These are phyloP conservation scores for Cladosporium colombiae DNA, from an alignment of 2,329 filamentous ascomycete genomes.

Conservation along the genomic window DNA sequence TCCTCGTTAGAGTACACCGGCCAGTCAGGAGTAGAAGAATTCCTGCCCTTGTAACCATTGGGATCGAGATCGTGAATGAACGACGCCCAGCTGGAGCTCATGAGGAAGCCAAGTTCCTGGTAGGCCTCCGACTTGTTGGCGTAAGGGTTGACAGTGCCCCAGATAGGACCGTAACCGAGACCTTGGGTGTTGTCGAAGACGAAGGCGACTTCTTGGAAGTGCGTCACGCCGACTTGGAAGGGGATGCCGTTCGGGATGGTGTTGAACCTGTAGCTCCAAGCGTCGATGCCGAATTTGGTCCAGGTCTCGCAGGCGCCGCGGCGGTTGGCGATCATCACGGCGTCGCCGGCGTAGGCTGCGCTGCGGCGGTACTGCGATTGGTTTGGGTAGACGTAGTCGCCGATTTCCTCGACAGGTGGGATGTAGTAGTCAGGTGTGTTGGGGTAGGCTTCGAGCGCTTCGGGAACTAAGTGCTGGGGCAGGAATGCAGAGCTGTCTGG, in stretches of 20 bases:
- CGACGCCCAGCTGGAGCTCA: slow-evolving; percentile 48
- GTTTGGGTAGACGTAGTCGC: slow-evolving; percentile 40
- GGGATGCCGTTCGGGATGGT: slow-evolving; percentile 51
- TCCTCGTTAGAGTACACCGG: slow-evolving; percentile 41
- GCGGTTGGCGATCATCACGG: slow-evolving; percentile 57
- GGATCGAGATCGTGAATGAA: slow-evolving; percentile 48
- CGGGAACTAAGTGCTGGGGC: slow-evolving; percentile 31
- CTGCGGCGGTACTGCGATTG: slow-evolving; percentile 56
- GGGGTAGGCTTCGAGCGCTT: slow-evolving; percentile 54
- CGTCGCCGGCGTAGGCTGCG: slow-evolving; percentile 58
- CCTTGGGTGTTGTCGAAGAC: slow-evolving; percentile 50
- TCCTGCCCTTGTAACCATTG: slow-evolving; percentile 34
- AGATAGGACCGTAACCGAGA: slow-evolving; percentile 41
- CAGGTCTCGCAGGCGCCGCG: slow-evolving; percentile 56
- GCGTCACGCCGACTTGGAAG: slow-evolving; percentile 49
- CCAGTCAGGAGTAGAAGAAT: slow-evolving; percentile 37
- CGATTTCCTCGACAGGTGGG: slow-evolving; percentile 42
- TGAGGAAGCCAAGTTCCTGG: slow-evolving; percentile 43
- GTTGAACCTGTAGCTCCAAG: slow-evolving; percentile 66
- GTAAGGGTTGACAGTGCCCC: slow-evolving; percentile 38
- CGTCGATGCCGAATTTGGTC: slow-evolving; percentile 50
- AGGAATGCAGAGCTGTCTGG: slow-evolving; percentile 26
- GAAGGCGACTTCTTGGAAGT: slow-evolving; percentile 56
- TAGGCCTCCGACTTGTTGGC: slow-evolving; percentile 40
- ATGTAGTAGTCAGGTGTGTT: slow-evolving; percentile 53